A percentile compares a stretch with the other conserved stretches of the same genome.
These are phyloP conservation scores for Elsinoe necatrix DNA, from an alignment of 2,329 filamentous ascomycete species.

Conservation along the genomic window DNA sequence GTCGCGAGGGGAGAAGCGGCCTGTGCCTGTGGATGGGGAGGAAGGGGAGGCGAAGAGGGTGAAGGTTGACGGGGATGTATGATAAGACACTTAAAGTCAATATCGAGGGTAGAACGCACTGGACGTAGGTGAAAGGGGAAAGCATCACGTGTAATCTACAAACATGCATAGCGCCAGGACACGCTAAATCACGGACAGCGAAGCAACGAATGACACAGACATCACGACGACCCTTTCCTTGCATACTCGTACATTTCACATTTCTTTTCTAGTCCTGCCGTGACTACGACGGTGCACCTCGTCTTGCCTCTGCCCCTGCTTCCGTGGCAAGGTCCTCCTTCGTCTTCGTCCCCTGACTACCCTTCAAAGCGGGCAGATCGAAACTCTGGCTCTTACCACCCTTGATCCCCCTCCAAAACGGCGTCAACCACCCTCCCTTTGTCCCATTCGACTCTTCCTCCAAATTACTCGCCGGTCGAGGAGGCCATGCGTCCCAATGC, in stretches of 20 bases:
- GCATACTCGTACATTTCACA: background rate
- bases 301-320: constrained; percentile 41
- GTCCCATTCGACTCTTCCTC: constrained; percentile 6
- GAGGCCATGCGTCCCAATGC: constrained; percentile 56
- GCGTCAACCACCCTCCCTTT: constrained; percentile 33
- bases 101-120: background rate
- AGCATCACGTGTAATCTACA: constrained; percentile 5
- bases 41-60: constrained; percentile 23
- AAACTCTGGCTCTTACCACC: constrained; percentile 60
- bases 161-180: background rate
- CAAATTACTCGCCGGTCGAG: constrained; percentile 19
- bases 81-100: background rate
- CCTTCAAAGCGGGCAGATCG: constrained; percentile 57
- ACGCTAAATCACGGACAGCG: background rate
- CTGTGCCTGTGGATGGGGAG: constrained; percentile 22
- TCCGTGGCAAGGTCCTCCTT: constrained; percentile 41
- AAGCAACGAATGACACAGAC: constrained; percentile 3
- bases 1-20: constrained; percentile 22
- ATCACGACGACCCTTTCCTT: background rate
- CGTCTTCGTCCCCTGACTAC: constrained; percentile 36
- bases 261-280: background rate
- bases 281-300: constrained; percentile 33
- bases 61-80: constrained; percentile 18
- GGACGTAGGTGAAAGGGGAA: background rate
- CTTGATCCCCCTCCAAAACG: constrained; percentile 54